Percentiles rank a stretch among this genome's conserved stretches.
phyloP scores from a whole-genome alignment of 768 basidiomycete species.

The Lactifluus hygrophoroides region DNA sequence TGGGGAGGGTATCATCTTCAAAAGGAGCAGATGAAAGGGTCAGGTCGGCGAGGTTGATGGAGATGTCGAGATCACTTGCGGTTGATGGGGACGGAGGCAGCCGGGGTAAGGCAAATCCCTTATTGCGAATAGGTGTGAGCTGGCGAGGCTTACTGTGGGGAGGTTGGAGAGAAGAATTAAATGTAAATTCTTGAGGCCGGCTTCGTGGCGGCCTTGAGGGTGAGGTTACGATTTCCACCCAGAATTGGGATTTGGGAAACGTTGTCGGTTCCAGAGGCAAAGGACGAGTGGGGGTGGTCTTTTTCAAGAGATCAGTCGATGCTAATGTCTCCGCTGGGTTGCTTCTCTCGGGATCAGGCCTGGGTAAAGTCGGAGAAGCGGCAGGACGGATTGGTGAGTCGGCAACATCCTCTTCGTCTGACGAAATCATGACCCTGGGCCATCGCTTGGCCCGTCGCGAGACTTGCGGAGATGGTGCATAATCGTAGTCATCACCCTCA shows the following conservation, averaged over 20 bases:
- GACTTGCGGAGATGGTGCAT: constrained; percentile 8
- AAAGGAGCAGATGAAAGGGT: constrained; percentile 25
- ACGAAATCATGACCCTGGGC: constrained; percentile 31
- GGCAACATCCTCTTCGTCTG: constrained; percentile 39
- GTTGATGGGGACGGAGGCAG: constrained; percentile 48
- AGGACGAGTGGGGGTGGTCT: background rate
- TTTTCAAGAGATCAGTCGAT: background rate
- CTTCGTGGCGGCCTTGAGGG: background rate
- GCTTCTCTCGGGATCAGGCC: background rate
- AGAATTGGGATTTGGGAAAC: constrained; percentile 1
- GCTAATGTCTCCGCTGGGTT: background rate
- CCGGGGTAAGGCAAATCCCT: constrained; percentile 30
- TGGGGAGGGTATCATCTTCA: constrained; percentile 17
- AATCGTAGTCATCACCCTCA: constrained; percentile 23
- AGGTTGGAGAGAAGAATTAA: background rate
- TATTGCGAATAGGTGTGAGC: constrained; percentile 58
- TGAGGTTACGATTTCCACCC: constrained; percentile 6
- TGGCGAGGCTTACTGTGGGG: constrained; percentile 39
- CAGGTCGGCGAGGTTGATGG: constrained; percentile 41
- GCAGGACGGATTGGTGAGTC: background rate
- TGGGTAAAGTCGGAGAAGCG: background rate
- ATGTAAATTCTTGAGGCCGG: constrained; percentile 1
- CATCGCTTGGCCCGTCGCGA: constrained; percentile 18
- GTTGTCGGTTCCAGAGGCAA: background rate
- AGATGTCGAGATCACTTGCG: constrained; percentile 41